These are phyloP conservation scores for Penicillium sp. DNA, from an alignment of 2,329 filamentous ascomycete species.

Conservation along the genomic window DNA sequence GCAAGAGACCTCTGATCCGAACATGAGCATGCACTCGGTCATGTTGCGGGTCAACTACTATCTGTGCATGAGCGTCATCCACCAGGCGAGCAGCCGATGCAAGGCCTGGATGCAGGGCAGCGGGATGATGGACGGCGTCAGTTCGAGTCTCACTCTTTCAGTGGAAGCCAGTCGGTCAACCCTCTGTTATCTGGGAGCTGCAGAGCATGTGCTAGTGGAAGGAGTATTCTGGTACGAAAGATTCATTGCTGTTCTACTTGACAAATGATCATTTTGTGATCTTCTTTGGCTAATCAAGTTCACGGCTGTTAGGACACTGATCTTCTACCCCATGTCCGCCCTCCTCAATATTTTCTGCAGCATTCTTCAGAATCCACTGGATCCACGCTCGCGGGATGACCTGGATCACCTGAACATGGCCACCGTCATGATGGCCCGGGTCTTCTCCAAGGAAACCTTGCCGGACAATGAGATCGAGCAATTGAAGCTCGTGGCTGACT, in stretches of 20 bases:
- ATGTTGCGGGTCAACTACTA: slow-evolving; percentile 59
- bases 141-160: slow-evolving; percentile 56
- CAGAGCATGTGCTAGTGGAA: slow-evolving; percentile 46
- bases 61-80: slow-evolving; percentile 58
- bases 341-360: slow-evolving; percentile 59
- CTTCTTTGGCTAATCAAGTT: neutral
- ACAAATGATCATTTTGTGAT: neutral
- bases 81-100: slow-evolving; percentile 57
- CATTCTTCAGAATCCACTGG: slow-evolving; percentile 52
- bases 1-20: slow-evolving; percentile 32
- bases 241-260: neutral
- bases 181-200: slow-evolving; percentile 51
- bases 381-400: slow-evolving; percentile 49
- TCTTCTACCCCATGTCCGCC: slow-evolving; percentile 61
- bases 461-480: slow-evolving; percentile 44
- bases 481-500: slow-evolving; percentile 46
- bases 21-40: slow-evolving; percentile 52
- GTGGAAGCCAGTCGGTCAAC: slow-evolving; percentile 61
- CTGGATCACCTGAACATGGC: slow-evolving; percentile 50
- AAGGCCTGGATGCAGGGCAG: slow-evolving; percentile 42
- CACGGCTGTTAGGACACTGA: slow-evolving; percentile 48
- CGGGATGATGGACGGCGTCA: slow-evolving; percentile 49
- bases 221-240: slow-evolving; percentile 54
- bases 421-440: slow-evolving; percentile 47
- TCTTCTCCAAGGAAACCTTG: slow-evolving; percentile 30